Conservation (phyloP, 371 early-diverging fungal species). For the Mucor ambiguus region DNA sequence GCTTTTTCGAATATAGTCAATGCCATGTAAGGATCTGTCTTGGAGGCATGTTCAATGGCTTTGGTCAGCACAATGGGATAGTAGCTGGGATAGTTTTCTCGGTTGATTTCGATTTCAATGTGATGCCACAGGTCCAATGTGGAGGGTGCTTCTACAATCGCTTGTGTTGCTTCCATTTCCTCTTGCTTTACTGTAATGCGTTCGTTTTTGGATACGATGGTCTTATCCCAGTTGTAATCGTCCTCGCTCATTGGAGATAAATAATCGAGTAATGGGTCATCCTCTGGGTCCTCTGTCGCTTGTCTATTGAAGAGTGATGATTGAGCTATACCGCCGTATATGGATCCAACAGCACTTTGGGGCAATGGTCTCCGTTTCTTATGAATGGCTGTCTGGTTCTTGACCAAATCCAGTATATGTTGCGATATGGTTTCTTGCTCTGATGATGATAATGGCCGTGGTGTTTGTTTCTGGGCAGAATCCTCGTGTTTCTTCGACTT, state of each 20-base stretch:
- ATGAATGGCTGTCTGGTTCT: constrained; percentile 6
- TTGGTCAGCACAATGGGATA: constrained; percentile 33
- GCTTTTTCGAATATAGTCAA: constrained; percentile 49
- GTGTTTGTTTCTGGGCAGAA: neutral
- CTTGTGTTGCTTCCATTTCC: constrained; percentile 14
- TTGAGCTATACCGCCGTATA: constrained; percentile 12
- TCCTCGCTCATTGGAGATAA: neutral
- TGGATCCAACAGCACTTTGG: constrained; percentile 6
- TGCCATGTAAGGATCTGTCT: constrained; percentile 48
- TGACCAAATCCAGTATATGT: constrained; percentile 25
- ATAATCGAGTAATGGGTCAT: neutral
- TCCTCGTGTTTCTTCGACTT: neutral
- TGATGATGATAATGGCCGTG: neutral
- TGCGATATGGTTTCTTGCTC: neutral
- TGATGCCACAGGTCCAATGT: constrained; percentile 9
- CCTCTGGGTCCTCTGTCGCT: neutral
- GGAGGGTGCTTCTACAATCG: constrained; percentile 12
- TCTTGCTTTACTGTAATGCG: constrained; percentile 13
- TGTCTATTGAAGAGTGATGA: neutral
- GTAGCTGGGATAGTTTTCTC: constrained; percentile 29
- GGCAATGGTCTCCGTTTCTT: constrained; percentile 34
- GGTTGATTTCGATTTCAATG: constrained; percentile 16
- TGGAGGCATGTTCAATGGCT: constrained; percentile 38
- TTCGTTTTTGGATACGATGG: neutral
- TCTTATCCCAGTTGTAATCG: neutral